Base-by-base conservation (phyloP, 1,284 basidiomycete genomes). In the Fomitopsis betulina region DNA sequence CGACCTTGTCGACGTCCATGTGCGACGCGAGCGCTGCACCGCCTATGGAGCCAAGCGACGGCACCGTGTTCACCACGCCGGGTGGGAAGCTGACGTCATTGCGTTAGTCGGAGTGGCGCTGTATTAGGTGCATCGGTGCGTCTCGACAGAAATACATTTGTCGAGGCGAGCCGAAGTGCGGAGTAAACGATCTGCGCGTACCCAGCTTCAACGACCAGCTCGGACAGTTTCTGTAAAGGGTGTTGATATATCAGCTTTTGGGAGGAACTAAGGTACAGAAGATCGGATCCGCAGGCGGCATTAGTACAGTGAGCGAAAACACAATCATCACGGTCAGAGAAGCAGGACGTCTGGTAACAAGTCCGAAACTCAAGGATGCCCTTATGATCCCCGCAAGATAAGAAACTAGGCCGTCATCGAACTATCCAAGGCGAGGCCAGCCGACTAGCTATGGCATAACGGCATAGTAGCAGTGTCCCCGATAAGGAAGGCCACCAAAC, bases 51-150 rank as follows among this genome's bases (percentile, higher is more conserved):
- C 96, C 96, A 58, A 91, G 81, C 35, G 94, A 94, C 5, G 89
- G 86, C 19, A 95, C 79, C 32, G 91, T 90, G 76, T 97, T 97
- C 66, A 98, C 71, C n/a, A 96, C 95, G 60, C 96, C 95, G 9
- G 93, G 84, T 3, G 96, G 96, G 72, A 95, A 93, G 27, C 94
- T 94, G 60, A 58, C 61, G 12, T 32, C 7, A 56, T 27, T 6
- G 12, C 30, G 33, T 55, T 25, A 55, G 39, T 25, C 0, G 23
- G 9, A 17, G 25, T 30, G 23, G 35, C 42, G 27, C 35, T 63
- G 58, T 57, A 58, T 57, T 57, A 58, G 58, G 9, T 12, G 45
- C 17, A 10, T 2, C 7, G 25, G 8, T 4, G 4, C n/a, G 10
- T 12, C 5, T 32, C 17, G 8, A 40, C 23, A 13, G 23, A 23